Evolutionary conservation across 2,329 filamentous ascomycete species (phyloP).

Genomic region (Phialophora macrospora): DNA sequence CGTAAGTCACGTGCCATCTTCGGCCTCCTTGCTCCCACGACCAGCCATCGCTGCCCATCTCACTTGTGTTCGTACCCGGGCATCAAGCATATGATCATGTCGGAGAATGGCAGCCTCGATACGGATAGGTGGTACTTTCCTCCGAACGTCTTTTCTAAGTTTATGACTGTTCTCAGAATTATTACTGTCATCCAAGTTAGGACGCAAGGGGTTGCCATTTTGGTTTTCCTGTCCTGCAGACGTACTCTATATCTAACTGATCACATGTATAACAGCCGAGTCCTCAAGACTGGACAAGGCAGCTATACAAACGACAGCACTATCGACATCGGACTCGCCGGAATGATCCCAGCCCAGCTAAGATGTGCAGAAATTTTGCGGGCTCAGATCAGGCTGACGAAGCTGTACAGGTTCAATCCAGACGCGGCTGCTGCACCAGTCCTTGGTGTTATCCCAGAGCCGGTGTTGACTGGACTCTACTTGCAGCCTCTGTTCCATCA

Average conservation of each 20-base stretch:
- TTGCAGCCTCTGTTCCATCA: constrained; percentile 5
- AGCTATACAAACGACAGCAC: constrained; percentile 6
- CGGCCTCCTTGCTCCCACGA: not conserved
- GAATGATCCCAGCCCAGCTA: constrained; percentile 5
- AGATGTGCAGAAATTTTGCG: constrained; percentile 6
- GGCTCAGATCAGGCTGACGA: constrained; percentile 2
- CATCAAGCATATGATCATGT: constrained; percentile 3
- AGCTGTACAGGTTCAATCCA: constrained; percentile 4
- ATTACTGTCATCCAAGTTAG: too few species aligned
- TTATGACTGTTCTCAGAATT: too few species aligned
- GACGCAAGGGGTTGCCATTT: too few species aligned
- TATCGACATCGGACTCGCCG: constrained; percentile 2
- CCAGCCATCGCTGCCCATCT: not conserved
- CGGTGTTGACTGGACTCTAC: constrained; percentile 4
- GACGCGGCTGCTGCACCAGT: constrained; percentile 1
- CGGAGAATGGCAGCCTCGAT: constrained; percentile 4
- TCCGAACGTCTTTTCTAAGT: not conserved
- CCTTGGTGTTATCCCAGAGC: constrained; percentile 5
- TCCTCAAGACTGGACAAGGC: constrained; percentile 1
- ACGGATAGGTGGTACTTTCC: not conserved
- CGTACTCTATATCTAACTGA: too few species aligned
- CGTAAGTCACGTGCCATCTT: constrained; percentile 4
- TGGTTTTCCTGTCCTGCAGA: too few species aligned
- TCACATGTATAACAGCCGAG: not conserved
- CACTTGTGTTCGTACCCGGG: constrained; percentile 4